phyloP scores from a whole-genome alignment of 1,139 yeast genomes.

The Schwanniomyces etchellsii region DNA sequence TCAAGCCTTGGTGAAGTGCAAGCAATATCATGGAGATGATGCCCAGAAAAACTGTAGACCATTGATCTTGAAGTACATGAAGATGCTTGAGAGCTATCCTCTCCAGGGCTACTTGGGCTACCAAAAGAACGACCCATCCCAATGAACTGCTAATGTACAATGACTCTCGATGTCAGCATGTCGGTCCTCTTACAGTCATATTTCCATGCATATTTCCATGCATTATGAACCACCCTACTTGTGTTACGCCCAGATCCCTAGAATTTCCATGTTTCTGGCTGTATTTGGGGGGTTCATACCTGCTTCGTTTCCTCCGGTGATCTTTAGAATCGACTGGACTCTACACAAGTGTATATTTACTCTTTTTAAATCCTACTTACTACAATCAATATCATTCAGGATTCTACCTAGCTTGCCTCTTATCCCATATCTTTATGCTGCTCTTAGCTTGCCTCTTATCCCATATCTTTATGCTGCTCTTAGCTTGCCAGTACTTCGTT shows the following conservation, averaged over 20 bases:
- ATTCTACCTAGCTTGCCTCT: no score
- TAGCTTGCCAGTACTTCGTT: background rate
- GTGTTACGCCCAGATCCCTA: background rate
- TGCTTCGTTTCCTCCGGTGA: no score
- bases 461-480: no score
- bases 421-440: no score
- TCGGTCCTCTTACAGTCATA: no score
- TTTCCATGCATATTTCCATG: no score
- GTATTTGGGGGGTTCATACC: no score
- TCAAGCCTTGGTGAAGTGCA: constrained; percentile 70
- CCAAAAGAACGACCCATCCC: constrained; percentile 81
- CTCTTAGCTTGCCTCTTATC: no score
- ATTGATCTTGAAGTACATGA: constrained; percentile 69
- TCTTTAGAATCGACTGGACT: no score
- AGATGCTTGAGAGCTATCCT: constrained; percentile 64
- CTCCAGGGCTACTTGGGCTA: constrained; percentile 73
- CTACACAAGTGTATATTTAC: no score
- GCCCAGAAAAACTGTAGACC: constrained; percentile 64
- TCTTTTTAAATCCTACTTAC: no score
- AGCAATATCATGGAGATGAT: constrained; percentile 71
- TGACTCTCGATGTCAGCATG: constrained; percentile 2
- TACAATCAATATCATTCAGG: no score
- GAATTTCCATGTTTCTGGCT: background rate
- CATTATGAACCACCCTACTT: constrained; percentile 1
- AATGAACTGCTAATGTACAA: constrained; percentile 32